Base-by-base conservation (phyloP, 148 eudicot genomes). In the Diospyros lotus region DNA sequence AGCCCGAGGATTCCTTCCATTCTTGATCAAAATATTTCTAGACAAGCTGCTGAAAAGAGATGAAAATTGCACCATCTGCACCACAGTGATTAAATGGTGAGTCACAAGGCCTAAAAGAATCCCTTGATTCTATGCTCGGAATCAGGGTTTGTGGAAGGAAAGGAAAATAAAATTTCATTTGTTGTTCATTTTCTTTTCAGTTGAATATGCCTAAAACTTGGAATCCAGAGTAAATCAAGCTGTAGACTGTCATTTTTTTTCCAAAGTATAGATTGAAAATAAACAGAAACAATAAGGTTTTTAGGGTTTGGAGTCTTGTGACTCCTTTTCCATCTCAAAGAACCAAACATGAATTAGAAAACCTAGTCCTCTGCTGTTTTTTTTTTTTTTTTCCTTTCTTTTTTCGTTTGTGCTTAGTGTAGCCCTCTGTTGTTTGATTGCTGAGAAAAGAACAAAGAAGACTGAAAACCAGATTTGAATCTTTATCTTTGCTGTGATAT, bases 41-140 rank as follows among this genome's bases (percentile, higher is more conserved):
- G 87, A 71, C 61, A 84, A 76, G n/a, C 79, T 79, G 52, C 74
- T 76, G 75, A 87, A 76, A 40, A 87, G 64, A 28, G 80, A 56
- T 63, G 78, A 78, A 15, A 87, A 73, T 65, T 87, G 87, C 70
- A 84, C 90, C 87, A 87, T 84, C 87, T 82, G 64, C 52, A 45
- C 76, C 64, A 66, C 58, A 56, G 55, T 64, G 39, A 56, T 40
- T 42, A 54, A 2, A 40, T 2, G 2, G 11, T 5, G 41, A 10
- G 0, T 5, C 39, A 42, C 14, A 71, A 11, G 4, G 1, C 2
- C 50, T 28, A 9, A 2, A 2, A 28, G 13, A 1, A 59, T 44
- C 28, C 28, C 28, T 28, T 28, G 28, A 28, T 28, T 28, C 28
- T 28, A 28, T 28, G 28, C 28, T 28, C 28, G 28, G 28, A 28